Evolutionary conservation across 495 filamentous ascomycete species (phyloP), one percentile per base, ranked within the genome.

Genomic region (Penicillium odoratum): DNA sequence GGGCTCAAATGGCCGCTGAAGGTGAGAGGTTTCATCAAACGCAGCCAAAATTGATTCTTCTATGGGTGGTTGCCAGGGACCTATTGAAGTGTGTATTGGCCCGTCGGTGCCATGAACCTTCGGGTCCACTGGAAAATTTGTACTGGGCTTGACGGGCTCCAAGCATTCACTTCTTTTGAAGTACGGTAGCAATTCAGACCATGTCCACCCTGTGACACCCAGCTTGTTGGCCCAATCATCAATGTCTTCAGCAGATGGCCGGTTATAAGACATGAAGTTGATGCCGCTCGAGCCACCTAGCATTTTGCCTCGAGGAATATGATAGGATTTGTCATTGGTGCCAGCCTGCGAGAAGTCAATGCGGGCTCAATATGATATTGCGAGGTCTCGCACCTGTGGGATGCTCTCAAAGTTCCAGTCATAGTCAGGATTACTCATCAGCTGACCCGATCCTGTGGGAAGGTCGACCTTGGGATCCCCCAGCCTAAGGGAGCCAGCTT

Each of bases 141-240:
- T 74, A 8, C 69, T 63, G 15, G 52, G 26, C 15, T 67, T 71
- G 0, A 78, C 77, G 0, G 69, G 43, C 3, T 67, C 68, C 13
- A 76, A 72, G 5, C 58, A 40, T 21, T 80, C 71, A 26, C 69
- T 71, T 61, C 78, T 79, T 44, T 75, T 71, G 38, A 80, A 82
- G 58, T 88, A 89, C 4, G 83, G 82, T 28, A 83, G 61, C 21
- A 89, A 64, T 29, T 64, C 79, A 1, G 76, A 52, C 82, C 84
- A 88, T 56, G 73, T 78, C 86, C 85, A 89, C 16, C 84, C 83
- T 1, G 85, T 87, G 3, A 86, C 85, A 3, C 86, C 65, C 7
- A 31, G 30, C 30, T 31, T 31, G 2, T 61, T 63, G 53, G 78
- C 72, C 86, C 86, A 88, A 3, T 76, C 68, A 59, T 88, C 80